Percentiles rank a stretch among this genome's conserved stretches.
These are phyloP conservation scores for Brettanomyces sp. DNA, from an alignment of 805 yeast genomes.

Conservation along the genomic window DNA sequence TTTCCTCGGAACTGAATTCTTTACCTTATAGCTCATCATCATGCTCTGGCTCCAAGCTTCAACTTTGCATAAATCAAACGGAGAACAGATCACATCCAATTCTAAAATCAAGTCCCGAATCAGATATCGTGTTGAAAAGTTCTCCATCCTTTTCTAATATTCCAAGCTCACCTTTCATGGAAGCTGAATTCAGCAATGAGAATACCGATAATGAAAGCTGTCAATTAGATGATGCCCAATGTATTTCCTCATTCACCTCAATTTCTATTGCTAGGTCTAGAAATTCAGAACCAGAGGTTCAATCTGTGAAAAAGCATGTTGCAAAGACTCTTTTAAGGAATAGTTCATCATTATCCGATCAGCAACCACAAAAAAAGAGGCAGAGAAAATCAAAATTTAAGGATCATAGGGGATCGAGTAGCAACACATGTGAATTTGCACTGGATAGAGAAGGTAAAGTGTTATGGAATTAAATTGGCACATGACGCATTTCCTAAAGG, in stretches of 20 bases:
- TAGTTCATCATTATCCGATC: conserved; percentile 6
- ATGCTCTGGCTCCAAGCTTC: background rate
- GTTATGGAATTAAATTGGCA: conserved; percentile 20
- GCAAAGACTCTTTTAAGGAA: conserved; percentile 9
- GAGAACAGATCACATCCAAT: background rate
- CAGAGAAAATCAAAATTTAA: conserved; percentile 12
- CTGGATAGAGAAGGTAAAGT: conserved; percentile 37
- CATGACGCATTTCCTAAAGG: conserved; percentile 21
- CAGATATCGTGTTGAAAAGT: too few relatives aligned
- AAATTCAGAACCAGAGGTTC: too few relatives aligned
- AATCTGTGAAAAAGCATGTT: conserved; percentile 2
- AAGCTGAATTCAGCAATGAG: too few relatives aligned
- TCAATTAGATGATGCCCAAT: too few relatives aligned
- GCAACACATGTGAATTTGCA: conserved; percentile 26
- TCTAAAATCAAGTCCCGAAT: too few relatives aligned
- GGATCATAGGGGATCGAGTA: too few relatives aligned
- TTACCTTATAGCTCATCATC: conserved; percentile 1
- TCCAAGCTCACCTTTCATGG: too few relatives aligned
- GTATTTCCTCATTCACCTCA: background rate
- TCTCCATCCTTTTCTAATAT: too few relatives aligned
- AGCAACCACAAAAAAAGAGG: conserved; percentile 11
- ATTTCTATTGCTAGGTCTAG: too few relatives aligned
- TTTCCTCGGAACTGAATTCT: background rate
- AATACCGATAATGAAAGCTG: too few relatives aligned
- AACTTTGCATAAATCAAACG: background rate